phyloP scores from a whole-genome alignment of 805 yeast genomes.

The Starmerella tilneyi region DNA sequence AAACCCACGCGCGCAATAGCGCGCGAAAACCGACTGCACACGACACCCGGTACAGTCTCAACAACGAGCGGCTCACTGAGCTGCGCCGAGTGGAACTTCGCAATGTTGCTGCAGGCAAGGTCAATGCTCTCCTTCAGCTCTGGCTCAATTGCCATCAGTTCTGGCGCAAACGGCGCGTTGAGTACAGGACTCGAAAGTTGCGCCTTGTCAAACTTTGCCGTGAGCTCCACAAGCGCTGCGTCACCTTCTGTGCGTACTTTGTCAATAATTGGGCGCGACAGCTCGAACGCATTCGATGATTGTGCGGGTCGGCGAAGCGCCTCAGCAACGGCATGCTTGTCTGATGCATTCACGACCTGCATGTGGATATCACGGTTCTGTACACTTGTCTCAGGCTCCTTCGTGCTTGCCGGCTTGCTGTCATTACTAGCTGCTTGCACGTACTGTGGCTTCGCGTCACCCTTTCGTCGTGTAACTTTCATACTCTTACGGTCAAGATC shows the following conservation, averaged over 20 bases:
- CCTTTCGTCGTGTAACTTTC: conserved; percentile 85
- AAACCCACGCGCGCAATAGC: conserved; percentile 92
- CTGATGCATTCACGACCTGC: conserved; percentile 31
- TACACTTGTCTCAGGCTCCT: too few species aligned
- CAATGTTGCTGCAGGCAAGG: conserved; percentile 76
- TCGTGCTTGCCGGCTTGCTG: too few species aligned
- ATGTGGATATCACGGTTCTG: conserved; percentile 21
- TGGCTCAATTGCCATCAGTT: conserved; percentile 59
- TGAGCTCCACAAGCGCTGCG: conserved; percentile 73
- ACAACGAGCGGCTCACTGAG: conserved; percentile 58
- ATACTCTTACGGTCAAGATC: conserved; percentile 73
- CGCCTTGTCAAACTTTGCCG: conserved; percentile 87
- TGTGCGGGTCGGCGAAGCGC: conserved; percentile 92
- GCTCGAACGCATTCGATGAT: conserved; percentile 82
- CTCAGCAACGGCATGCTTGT: conserved; percentile 39
- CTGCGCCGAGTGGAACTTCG: conserved; percentile 90
- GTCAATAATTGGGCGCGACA: conserved; percentile 82
- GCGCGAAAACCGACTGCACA: conserved; percentile 87
- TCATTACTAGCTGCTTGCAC: conserved; percentile 10
- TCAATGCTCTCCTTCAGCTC: conserved; percentile 80
- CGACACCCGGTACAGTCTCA: conserved; percentile 89
- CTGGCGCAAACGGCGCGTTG: conserved; percentile 76
- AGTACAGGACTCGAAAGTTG: conserved; percentile 59
- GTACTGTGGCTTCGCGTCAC: conserved; percentile 87
- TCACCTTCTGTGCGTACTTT: conserved; percentile 73